Base-by-base conservation (phyloP, 2,329 filamentous ascomycete genomes). In the Cordyceps cateniannulata region DNA sequence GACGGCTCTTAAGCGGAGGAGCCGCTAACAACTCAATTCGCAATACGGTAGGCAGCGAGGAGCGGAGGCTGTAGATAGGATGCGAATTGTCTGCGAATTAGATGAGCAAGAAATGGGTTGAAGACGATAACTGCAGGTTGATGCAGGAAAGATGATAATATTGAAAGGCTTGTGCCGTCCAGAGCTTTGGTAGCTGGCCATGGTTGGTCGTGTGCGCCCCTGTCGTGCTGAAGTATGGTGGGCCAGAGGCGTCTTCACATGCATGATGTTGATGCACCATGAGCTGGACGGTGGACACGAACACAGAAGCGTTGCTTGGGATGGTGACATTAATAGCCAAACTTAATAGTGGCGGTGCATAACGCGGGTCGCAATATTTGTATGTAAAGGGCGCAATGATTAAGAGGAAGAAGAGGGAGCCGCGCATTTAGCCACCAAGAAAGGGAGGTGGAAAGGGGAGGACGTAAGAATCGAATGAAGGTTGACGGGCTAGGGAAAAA, bases 221-320 rank as follows among this genome's bases (percentile, higher is more conserved):
- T 49, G 56, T 59, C 38, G 56, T 27, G 56, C 56, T 59, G 56
- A 59, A 59, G 47, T 25, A n/a, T 59, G 38, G 55, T 59, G 56
- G 56, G 47, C 56, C 56, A 8, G 35, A 42, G 47, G 24, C 38
- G 47, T 20, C 38, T 51, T 59, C 48, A 44, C 48, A 50, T 59
- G 47, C 40, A 42, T 20, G 16, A 18, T 42, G 16, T n/a, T 42
- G 40, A 42, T 42, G 40, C 44, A 58, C 29, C 14, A n/a, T n/a
- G 27, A 47, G 42, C 20, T 35, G 42, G 53, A 32, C 14, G 18
- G 38, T 51, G 49, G 49, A 25, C 51, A 54, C 51, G 6, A 7
- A 22, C 50, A 25, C 22, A 1, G 20, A 40, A 5, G 47, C 8
- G 35, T 38, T 38, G 35, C 35, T 5, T 38, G 25, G 18, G 22